Base-by-base conservation (phyloP, 768 basidiomycete species). In the Saitozyma sp. region DNA sequence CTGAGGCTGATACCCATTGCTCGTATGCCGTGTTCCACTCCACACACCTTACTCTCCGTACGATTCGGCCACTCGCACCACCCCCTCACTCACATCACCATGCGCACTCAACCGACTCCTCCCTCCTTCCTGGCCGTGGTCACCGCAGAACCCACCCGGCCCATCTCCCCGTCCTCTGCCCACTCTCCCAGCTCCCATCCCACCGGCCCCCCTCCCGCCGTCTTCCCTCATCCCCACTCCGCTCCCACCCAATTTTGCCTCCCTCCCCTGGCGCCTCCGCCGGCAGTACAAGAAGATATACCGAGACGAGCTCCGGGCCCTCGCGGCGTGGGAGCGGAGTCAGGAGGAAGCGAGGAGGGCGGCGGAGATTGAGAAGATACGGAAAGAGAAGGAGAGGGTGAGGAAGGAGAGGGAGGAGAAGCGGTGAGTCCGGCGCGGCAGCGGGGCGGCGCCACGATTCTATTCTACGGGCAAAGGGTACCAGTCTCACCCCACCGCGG, bases 351-450 rank as follows among this genome's bases (percentile, higher is more conserved):
- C 41, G 53, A 53, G 17, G 56, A 69, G 43, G 41, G 56, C 53
- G 17, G 52, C 56, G 51, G 46, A 52, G 52, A 59, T 64, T 45
- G 56, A 65, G 51, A 52, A 42, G 53, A 62, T 61, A 49, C 50
- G 63, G 52, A 52, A 54, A 40, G 54, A 48, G 46, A 68, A 63
- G 50, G 52, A 55, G 29, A 46, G 43, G 60, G 50, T 41, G 37
- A 61, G 66, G 54, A 39, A 40, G 39, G 62, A 66, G 46, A 65
- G 62, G 53, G 56, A 59, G 45, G 58, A 60, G 54, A 43, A 51
- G 14, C 71, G 71, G 71, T 71, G 63, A 62, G 73, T 64, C 1
- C 8, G 13, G 17, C 37, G 59, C 16, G 16, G 29, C 29, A 29
- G n/a, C n/a, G n/a, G n/a, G n/a, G n/a, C n/a, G n/a, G n/a, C n/a